These are phyloP conservation scores for Bruguiera parviflora DNA, from an alignment of 345 rosid species.

Conservation along the genomic window DNA sequence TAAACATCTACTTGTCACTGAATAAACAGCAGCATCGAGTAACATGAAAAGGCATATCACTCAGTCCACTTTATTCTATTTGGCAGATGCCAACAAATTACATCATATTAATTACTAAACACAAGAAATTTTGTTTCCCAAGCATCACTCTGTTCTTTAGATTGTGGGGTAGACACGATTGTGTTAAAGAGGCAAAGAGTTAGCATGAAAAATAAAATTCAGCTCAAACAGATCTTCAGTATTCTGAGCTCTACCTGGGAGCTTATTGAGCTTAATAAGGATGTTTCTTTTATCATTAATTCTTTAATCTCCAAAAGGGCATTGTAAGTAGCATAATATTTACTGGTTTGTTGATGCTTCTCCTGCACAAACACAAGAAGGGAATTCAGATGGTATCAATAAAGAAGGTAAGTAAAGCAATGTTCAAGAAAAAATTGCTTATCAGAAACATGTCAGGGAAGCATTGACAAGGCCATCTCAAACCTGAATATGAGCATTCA, in stretches of 20 bases:
- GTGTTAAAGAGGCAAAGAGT: neutral
- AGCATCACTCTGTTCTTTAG: neutral
- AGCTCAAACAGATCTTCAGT: slow-evolving; percentile 3
- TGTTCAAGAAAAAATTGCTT: neutral
- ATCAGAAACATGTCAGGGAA: neutral
- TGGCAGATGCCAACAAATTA: neutral
- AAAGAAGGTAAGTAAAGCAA: slow-evolving; percentile 2
- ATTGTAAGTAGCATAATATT: slow-evolving; percentile 76
- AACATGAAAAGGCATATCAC: neutral
- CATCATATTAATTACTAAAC: neutral
- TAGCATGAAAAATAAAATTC: neutral
- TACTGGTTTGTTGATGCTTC: slow-evolving; percentile 69
- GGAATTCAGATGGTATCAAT: slow-evolving; percentile 11
- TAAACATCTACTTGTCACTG: neutral
- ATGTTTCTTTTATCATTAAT: slow-evolving; percentile 80
- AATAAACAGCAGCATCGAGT: neutral
- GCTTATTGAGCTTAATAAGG: slow-evolving; percentile 71
- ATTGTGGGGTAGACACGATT: too few species aligned
- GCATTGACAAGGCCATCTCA: neutral
- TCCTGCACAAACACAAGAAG: slow-evolving; percentile 44
- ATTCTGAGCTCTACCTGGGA: slow-evolving; percentile 52
- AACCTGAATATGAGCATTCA: slow-evolving; percentile 78
- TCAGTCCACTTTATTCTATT: neutral
- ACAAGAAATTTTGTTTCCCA: neutral
- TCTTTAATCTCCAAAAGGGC: slow-evolving; percentile 82